Conservation (phyloP, 306 rosid genomes). For the Cotoneaster glaucophyllus region DNA sequence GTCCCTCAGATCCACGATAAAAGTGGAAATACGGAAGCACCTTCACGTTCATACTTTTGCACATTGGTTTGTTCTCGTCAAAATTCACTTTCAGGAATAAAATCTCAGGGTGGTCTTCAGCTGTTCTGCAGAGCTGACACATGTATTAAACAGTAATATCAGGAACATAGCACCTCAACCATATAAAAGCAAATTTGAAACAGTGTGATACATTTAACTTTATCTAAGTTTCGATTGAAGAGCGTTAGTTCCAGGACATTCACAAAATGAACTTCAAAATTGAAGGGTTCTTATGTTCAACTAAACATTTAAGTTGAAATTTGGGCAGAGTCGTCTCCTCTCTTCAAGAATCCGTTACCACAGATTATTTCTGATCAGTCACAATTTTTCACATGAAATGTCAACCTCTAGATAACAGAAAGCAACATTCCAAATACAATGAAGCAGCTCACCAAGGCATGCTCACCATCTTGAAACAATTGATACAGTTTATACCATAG, state of each 20-base stretch:
- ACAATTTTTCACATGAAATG: neutral
- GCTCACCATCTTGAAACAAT: neutral
- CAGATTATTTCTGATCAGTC: neutral
- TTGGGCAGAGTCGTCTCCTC: neutral
- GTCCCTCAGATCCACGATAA: constrained; percentile 94
- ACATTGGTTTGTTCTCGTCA: constrained; percentile 98
- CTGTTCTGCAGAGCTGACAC: constrained; percentile 88
- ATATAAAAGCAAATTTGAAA: constrained; percentile 4
- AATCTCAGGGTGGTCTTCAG: constrained; percentile 88
- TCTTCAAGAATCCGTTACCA: neutral
- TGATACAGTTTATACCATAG: neutral
- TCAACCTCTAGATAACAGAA: neutral
- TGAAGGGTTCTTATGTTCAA: neutral
- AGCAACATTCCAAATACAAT: neutral
- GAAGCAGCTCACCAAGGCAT: neutral
- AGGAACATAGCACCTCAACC: neutral
- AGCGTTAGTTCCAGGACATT: neutral
- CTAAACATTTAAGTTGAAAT: neutral
- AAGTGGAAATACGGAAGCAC: constrained; percentile 98
- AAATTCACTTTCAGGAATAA: constrained; percentile 83
- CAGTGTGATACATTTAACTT: neutral
- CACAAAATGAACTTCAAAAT: neutral
- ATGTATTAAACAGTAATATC: constrained; percentile 22
- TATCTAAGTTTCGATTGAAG: neutral
- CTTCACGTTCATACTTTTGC: constrained; percentile 90